A percentile compares a stretch with the other conserved stretches of the same genome.
phyloP scores from a whole-genome alignment of 163 green algal genomes.

The Scenedesmus sp. region DNA sequence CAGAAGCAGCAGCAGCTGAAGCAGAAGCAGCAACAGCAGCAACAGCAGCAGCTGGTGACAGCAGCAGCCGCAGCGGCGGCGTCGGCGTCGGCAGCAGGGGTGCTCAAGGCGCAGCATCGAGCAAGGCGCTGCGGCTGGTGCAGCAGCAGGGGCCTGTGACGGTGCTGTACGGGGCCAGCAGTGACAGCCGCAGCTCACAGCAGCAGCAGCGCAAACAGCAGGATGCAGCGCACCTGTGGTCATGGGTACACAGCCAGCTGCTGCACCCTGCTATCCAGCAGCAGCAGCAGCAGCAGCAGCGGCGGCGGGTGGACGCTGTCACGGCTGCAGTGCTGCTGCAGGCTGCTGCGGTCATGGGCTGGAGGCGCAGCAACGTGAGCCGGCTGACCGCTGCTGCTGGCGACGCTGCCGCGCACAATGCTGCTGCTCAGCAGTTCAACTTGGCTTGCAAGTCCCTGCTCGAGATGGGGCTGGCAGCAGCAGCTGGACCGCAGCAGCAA shows the following conservation, averaged over 20 bases:
- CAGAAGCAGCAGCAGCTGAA: too few species aligned
- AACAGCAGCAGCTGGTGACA: not conserved
- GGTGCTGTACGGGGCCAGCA: too few species aligned
- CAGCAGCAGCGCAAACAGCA: not conserved
- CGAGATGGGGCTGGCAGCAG: not conserved
- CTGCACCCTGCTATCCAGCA: not conserved
- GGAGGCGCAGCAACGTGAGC: not conserved
- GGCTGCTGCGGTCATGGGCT: not conserved
- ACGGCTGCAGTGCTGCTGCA: constrained; percentile 1
- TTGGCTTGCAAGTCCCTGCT: not conserved
- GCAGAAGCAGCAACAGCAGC: too few species aligned
- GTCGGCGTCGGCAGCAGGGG: not conserved
- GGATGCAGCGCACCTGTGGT: not conserved
- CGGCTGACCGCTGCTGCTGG: not conserved
- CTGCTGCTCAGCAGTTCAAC: constrained; percentile 3
- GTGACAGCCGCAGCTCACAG: too few species aligned
- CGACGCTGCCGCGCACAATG: not conserved
- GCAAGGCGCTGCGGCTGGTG: not conserved
- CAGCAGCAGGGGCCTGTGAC: too few species aligned
- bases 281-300: not conserved
- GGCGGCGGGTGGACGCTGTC: not conserved
- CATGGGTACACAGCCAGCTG: not conserved
- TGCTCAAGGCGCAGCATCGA: not conserved
- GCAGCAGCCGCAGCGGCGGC: too few species aligned
- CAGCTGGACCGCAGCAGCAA: not conserved